Evolutionary conservation across 345 rosid genomes (phyloP).

Genomic region (Diplotaxis tenuifolia): DNA sequence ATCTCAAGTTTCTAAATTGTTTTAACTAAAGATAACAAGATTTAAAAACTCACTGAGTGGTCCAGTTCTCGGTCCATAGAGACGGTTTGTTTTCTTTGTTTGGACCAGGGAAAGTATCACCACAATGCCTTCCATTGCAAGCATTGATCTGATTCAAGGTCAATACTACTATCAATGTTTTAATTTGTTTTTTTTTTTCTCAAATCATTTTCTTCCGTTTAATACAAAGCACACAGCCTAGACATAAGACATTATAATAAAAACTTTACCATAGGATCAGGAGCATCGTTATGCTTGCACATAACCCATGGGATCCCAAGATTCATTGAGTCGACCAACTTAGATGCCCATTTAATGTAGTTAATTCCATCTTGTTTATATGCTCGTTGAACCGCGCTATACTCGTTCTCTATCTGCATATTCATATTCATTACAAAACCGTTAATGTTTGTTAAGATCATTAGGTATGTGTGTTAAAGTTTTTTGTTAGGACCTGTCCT

Average conservation of each 20-base stretch:
- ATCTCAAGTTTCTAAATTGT: background rate
- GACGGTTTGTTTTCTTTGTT: slow-evolving; percentile 78
- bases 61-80: slow-evolving; percentile 98
- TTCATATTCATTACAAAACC: background rate
- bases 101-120: slow-evolving; percentile 91
- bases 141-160: slow-evolving; percentile 61
- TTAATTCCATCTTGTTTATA: slow-evolving; percentile 52
- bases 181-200: background rate
- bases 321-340: slow-evolving; percentile 50
- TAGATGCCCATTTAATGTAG: slow-evolving; percentile 79
- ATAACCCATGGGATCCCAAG: slow-evolving; percentile 87
- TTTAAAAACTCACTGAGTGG: slow-evolving; percentile 69
- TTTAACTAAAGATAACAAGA: background rate
- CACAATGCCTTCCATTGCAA: slow-evolving; percentile 98
- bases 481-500: slow-evolving; percentile 43
- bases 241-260: background rate
- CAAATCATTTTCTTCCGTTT: background rate
- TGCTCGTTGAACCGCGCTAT: slow-evolving; percentile 65
- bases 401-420: slow-evolving; percentile 87
- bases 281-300: slow-evolving; percentile 92
- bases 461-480: background rate
- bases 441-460: background rate
- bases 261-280: slow-evolving; percentile 61
- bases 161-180: background rate
- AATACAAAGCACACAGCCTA: background rate